Conservation (phyloP, 495 filamentous ascomycete genomes). For the Halenospora varia region DNA sequence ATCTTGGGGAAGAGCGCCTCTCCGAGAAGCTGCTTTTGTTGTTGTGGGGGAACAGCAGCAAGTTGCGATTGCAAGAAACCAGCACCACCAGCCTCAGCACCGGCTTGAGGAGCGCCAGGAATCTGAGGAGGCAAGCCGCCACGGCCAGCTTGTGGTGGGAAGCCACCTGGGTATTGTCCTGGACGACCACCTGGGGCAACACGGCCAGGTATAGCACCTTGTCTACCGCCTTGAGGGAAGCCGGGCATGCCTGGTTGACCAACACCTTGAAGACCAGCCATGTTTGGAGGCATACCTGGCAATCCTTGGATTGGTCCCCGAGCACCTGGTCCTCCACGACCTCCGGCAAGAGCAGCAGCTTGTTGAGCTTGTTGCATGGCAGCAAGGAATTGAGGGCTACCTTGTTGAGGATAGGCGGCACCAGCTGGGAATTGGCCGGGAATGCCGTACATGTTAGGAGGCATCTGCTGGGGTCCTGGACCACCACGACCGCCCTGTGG, state of each 20-base stretch:
- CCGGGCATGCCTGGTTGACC: conserved; percentile 62
- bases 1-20: conserved; percentile 99
- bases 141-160: conserved; percentile 27
- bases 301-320: conserved; percentile 75
- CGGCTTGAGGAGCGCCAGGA: conserved; percentile 24
- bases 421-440: conserved; percentile 72
- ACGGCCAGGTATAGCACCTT: conserved; percentile 36
- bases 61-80: conserved; percentile 47
- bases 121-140: conserved; percentile 37
- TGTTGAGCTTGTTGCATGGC: conserved; percentile 67
- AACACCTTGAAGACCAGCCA: conserved; percentile 43
- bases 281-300: conserved; percentile 58
- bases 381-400: conserved; percentile 50
- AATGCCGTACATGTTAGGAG: conserved; percentile 72
- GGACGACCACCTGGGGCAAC: conserved; percentile 37
- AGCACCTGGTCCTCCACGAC: conserved; percentile 66
- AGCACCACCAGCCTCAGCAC: conserved; percentile 28
- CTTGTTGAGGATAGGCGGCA: conserved; percentile 41
- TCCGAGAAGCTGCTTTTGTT: conserved; percentile 97
- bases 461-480: conserved; percentile 70
- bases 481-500: conserved; percentile 79
- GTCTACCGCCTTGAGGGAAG: conserved; percentile 46
- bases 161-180: conserved; percentile 40
- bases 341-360: conserved; percentile 56
- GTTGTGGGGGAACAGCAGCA: conserved; percentile 34